phyloP scores from a whole-genome alignment of 2,329 filamentous ascomycete genomes.

The Fusarium miscanthi region DNA sequence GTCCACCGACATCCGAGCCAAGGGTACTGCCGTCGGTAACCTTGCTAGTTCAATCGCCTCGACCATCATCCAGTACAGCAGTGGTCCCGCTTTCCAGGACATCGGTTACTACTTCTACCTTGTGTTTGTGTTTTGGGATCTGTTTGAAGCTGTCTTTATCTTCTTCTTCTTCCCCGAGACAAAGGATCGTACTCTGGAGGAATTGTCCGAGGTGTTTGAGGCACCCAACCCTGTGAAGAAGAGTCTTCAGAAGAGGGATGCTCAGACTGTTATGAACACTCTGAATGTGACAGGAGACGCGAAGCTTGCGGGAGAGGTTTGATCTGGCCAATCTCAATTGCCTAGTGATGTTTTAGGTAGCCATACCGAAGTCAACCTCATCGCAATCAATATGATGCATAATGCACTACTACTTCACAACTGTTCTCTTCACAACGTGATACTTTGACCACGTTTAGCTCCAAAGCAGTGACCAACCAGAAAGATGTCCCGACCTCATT shows the following conservation, averaged over 20 bases:
- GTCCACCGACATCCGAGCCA: conserved; percentile 57
- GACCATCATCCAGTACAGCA: conserved; percentile 57
- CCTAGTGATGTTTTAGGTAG: not conserved
- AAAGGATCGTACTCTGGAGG: conserved; percentile 62
- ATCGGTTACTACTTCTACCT: conserved; percentile 60
- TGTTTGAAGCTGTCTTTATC: conserved; percentile 55
- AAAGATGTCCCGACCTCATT: accelerated
- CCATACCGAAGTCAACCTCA: not conserved
- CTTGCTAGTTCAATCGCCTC: conserved; percentile 53
- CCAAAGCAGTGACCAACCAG: not conserved
- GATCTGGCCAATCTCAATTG: not conserved
- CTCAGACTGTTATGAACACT: conserved; percentile 57
- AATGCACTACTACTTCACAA: not conserved
- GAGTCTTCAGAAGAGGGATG: conserved; percentile 55
- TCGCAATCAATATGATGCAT: not conserved
- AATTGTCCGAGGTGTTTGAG: conserved; percentile 64
- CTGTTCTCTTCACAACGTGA: not conserved
- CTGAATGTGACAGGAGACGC: conserved; percentile 46
- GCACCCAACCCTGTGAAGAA: conserved; percentile 58
- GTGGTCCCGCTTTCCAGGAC: conserved; percentile 55
- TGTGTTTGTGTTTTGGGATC: conserved; percentile 59
- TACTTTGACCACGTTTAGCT: accelerated
- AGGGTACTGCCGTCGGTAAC: conserved; percentile 58
- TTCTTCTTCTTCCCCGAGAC: conserved; percentile 64
- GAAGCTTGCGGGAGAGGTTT: conserved; percentile 42